Conservation (phyloP, 345 rosid species). For the Pistacia integerrima region DNA sequence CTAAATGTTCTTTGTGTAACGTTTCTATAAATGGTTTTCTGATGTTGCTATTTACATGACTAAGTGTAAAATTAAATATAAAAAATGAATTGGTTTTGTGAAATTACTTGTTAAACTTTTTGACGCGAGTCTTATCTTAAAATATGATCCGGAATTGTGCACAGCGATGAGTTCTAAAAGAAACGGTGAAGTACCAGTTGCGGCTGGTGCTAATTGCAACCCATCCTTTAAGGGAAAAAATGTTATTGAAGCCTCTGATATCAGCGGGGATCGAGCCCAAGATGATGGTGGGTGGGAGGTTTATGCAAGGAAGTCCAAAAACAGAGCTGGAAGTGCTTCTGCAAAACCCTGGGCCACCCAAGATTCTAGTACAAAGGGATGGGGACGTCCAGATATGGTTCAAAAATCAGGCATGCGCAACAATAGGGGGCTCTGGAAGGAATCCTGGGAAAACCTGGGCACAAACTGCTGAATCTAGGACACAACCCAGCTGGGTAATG, state of each 20-base stretch:
- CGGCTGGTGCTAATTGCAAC: conserved; percentile 24
- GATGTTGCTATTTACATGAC: too few species aligned
- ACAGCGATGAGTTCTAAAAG: conserved; percentile 61
- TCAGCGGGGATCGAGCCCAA: conserved; percentile 43
- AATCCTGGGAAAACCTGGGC: conserved; percentile 47
- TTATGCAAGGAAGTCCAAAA: conserved; percentile 52
- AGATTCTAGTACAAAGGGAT: conserved; percentile 33
- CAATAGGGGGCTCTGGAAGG: conserved; percentile 46
- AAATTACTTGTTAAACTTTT: too few species aligned
- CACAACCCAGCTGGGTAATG: conserved; percentile 47
- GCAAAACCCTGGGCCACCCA: conserved; percentile 47
- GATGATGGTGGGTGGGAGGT: conserved; percentile 79
- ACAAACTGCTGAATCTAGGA: conserved; percentile 41
- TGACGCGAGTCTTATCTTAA: neutral
- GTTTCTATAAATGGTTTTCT: too few species aligned
- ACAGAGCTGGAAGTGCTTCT: conserved; percentile 50
- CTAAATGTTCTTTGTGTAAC: too few species aligned
- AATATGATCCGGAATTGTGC: neutral
- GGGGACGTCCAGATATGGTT: conserved; percentile 44
- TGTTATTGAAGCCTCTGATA: conserved; percentile 42
- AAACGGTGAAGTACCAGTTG: conserved; percentile 34
- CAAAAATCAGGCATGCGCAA: conserved; percentile 44
- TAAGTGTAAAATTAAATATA: too few species aligned
- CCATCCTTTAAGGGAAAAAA: conserved; percentile 44
- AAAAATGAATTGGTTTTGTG: too few species aligned